These are phyloP conservation scores for Dioscorea alata DNA, from an alignment of 106 monocot genomes.

Conservation along the genomic window DNA sequence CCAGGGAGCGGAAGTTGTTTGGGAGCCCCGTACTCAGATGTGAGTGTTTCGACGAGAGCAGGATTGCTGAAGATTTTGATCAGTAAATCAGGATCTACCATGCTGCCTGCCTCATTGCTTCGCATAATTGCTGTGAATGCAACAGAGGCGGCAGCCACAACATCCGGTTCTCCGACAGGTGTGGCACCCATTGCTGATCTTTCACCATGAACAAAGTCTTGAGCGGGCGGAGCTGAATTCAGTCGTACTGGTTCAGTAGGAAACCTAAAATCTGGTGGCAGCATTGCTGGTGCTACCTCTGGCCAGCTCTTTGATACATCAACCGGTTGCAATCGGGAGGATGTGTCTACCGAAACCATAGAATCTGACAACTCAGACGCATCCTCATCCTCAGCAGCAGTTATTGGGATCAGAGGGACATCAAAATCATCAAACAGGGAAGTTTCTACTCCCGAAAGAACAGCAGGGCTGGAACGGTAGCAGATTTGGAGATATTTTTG, in stretches of 20 bases:
- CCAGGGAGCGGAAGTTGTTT: slow-evolving; percentile 11
- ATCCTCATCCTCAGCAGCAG: slow-evolving; percentile 79
- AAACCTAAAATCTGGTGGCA: neutral
- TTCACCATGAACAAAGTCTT: slow-evolving; percentile 2
- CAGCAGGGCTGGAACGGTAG: slow-evolving; percentile 46
- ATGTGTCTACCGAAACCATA: neutral
- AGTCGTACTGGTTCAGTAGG: neutral
- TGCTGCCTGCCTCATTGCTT: slow-evolving; percentile 58
- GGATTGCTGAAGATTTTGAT: slow-evolving; percentile 81
- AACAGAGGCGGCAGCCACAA: slow-evolving; percentile 70
- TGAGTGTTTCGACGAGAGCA: slow-evolving; percentile 43
- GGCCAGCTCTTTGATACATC: neutral
- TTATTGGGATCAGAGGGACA: slow-evolving; percentile 60
- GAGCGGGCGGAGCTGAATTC: neutral
- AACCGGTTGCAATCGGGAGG: neutral
- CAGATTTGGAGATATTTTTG: neutral
- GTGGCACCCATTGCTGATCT: neutral
- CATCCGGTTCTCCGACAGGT: slow-evolving; percentile 47
- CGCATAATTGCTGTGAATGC: slow-evolving; percentile 70
- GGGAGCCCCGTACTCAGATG: slow-evolving; percentile 26
- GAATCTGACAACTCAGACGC: slow-evolving; percentile 26
- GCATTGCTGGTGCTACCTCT: neutral
- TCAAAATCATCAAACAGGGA: slow-evolving; percentile 31
- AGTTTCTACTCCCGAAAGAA: slow-evolving; percentile 33
- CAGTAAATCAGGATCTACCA: slow-evolving; percentile 73